Evolutionary conservation across 176 grass and related monocot genomes (phyloP), one percentile per base, ranked within the genome.

Genomic region (Zizania latifolia): DNA sequence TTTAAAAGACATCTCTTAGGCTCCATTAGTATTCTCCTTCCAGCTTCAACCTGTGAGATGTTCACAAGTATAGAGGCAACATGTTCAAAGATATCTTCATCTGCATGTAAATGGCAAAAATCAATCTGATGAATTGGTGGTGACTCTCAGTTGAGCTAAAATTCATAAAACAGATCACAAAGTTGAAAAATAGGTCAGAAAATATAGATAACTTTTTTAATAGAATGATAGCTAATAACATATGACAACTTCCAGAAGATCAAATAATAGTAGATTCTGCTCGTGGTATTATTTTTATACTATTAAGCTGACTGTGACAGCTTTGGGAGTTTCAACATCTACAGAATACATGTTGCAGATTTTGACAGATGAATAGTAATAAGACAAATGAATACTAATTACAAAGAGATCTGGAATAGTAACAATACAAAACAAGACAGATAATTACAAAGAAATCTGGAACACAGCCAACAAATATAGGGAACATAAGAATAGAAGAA

Each of bases 51-150:
- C 75, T 98, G 92, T 57, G 91, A 98, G 80, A 98, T 92, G 77
- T 98, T 98, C 71, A 98, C 86, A 68, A 98, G 91, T 86, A 94
- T 82, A 46, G 89, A 92, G 32, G 90, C 86, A 40, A 92, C 86
- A 83, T 93, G 76, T 86, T 94, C 94, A 77, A 94, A 98, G 51
- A 68, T 78, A 62, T 97, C 91, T 81, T 93, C 68, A 62, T 87
- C 92, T 87, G 65, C 24, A 30, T 54, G 67, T 66, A 39, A 77
- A 65, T 5, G 43, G 63, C 5, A 78, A 24, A 80, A 34, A 0
- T n/a, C 72, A 53, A 21, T 13, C 34, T 41, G 12, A 39, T 78
- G 39, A 78, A 51, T 59, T 67, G 27, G 27, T 32, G 16, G 19
- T 53, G 3, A 67, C 6, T 51, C 65, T 48, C 54, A 10, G 14